Evolutionary conservation across 768 basidiomycete species (phyloP), one percentile per base, ranked within the genome.

Genomic region (Calocybe cyanea): DNA sequence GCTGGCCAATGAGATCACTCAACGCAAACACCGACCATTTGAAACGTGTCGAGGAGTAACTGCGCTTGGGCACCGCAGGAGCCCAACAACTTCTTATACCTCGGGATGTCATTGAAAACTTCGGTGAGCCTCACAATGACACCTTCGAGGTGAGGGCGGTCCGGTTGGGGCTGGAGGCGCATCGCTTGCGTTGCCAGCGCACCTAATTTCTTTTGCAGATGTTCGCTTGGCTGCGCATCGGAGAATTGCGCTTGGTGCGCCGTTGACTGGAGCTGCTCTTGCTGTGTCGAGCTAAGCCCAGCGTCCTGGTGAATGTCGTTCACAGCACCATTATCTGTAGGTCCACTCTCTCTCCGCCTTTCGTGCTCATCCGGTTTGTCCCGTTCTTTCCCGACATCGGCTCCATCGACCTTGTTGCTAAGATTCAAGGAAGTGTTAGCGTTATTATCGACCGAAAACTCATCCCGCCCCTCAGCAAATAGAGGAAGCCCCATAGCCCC

Each of bases 401-500:
- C 25, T 5, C 25, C 25, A 28, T 5, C 25, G 25, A 28, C 25
- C 11, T 11, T 11, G 11, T 28, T 28, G 18, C 49, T 50, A 11
- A 48, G 44, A 28, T 28, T 28, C n/a, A n/a, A n/a, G 25, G 25
- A 28, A 11, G 5, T 28, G 25, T 28, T 28, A 28, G 5, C 11
- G 25, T 28, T 28, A 11, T 28, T 28, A 28, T 28, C 11, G 11
- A 11, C 25, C 6, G 70, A 46, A 54, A 70, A 71, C 54, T 71
- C 71, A 48, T 72, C 87, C 53, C 81, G 71, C 2, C 88, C 87
- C 42, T 77, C 79, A 3, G 90, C 89, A 35, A 97, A 75, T 56
- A 96, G 69, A 35, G 83, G 80, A 0, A 97, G 72, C 4, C 96
- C 96, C 33, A 91, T 75, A 5, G 87, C 85, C 3, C 95, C 95